A percentile compares a stretch with the other conserved stretches of the same genome.
phyloP scores from a whole-genome alignment of 2,329 filamentous ascomycete species.

The Bipolaris bicolor region DNA sequence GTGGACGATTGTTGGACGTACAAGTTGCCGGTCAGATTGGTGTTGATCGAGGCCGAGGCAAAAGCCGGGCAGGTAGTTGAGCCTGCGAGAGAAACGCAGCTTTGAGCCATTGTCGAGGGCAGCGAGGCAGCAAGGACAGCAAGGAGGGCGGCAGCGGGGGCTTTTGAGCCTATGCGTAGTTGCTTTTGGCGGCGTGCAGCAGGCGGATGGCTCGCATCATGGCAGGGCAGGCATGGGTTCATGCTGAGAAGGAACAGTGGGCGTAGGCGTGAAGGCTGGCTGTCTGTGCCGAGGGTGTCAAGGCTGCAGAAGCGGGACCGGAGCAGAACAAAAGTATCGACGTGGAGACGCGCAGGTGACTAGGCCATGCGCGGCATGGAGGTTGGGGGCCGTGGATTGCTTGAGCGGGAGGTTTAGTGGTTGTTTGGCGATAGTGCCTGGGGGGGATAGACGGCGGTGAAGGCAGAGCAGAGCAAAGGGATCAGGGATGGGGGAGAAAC shows the following conservation, averaged over 20 bases:
- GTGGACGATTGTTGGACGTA: constrained; percentile 48
- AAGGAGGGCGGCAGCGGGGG: constrained; percentile 29
- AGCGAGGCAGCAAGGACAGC: constrained; percentile 38
- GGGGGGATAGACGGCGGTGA: background rate
- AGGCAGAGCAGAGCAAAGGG: constrained; percentile 11
- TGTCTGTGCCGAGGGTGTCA: constrained; percentile 13
- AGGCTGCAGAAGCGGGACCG: constrained; percentile 1
- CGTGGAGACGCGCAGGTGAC: constrained; percentile 41
- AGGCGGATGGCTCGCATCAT: constrained; percentile 15
- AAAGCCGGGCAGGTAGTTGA: constrained; percentile 78
- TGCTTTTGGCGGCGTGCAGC: constrained; percentile 32
- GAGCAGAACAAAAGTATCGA: constrained; percentile 22
- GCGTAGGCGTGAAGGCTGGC: background rate
- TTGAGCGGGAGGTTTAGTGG: constrained; percentile 1
- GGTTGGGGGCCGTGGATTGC: background rate
- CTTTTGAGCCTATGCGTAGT: constrained; percentile 21
- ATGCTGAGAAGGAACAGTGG: constrained; percentile 20
- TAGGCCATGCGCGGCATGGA: constrained; percentile 39
- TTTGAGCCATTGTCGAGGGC: constrained; percentile 46
- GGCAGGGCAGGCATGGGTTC: constrained; percentile 23
- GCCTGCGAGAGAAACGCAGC: constrained; percentile 70
- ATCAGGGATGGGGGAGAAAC: too few relatives aligned
- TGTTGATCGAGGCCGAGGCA: constrained; percentile 73
- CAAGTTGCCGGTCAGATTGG: constrained; percentile 68
- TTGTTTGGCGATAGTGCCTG: constrained; percentile 7